Conservation (phyloP, 2,329 filamentous ascomycete genomes). For the Trichophyton rubrum region DNA sequence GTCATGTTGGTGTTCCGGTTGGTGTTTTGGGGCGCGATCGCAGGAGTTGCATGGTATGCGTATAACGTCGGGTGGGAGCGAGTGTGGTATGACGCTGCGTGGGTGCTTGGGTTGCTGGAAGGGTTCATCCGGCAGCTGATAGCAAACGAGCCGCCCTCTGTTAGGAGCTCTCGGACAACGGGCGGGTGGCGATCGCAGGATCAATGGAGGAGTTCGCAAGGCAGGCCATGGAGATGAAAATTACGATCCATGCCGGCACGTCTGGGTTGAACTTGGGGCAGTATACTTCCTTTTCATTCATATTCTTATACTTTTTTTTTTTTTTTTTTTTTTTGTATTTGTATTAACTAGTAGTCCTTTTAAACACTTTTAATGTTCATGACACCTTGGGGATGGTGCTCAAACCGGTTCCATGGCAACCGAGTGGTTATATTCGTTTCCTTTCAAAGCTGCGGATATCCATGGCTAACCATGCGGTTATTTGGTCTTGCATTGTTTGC, state of each 20-base stretch:
- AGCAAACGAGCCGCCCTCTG: constrained; percentile 26
- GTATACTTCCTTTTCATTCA: no score
- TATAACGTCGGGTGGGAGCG: constrained; percentile 32
- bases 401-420: not conserved
- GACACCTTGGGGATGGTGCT: not conserved
- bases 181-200: not conserved
- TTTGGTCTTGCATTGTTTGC: not conserved
- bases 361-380: not conserved
- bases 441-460: not conserved
- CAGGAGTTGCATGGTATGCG: constrained; percentile 43
- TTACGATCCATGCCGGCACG: not conserved
- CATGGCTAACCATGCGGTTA: not conserved
- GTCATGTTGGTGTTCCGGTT: constrained; percentile 52
- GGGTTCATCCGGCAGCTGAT: constrained; percentile 50
- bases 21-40: constrained; percentile 51
- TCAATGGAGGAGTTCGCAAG: not conserved
- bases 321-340: not conserved
- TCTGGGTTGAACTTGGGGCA: not conserved
- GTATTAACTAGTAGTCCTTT: not conserved
- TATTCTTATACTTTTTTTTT: not conserved
- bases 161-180: not conserved
- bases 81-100: constrained; percentile 27
- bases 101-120: constrained; percentile 52
- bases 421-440: not conserved
- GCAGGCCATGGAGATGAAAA: not conserved